Evolutionary conservation across 2,329 filamentous ascomycete species (phyloP).

Genomic region (Epichloe gansuensis): DNA sequence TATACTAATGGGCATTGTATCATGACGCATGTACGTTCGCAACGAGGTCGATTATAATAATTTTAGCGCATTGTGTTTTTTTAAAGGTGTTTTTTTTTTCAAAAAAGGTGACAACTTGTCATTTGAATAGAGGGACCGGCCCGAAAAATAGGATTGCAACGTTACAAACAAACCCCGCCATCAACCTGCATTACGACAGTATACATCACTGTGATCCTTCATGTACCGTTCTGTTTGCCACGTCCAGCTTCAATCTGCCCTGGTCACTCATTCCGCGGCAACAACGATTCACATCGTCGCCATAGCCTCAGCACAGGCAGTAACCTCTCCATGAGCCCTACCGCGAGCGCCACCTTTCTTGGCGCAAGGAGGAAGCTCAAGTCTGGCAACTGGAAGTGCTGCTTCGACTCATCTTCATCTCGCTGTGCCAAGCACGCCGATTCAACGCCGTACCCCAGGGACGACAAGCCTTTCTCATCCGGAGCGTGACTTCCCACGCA

Average conservation of each 20-base stretch:
- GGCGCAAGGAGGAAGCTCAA: not conserved
- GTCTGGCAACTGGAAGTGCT: not conserved
- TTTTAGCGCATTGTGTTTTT: not conserved
- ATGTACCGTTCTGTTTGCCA: no score
- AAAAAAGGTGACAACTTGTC: no score
- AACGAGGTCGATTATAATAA: no score
- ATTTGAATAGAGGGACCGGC: no score
- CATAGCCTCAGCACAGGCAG: constrained; percentile 9
- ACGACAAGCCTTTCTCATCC: no score
- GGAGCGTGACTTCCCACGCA: no score
- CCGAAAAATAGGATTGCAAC: no score
- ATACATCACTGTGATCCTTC: no score
- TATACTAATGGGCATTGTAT: not conserved
- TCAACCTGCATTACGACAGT: no score
- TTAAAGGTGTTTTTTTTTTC: not conserved
- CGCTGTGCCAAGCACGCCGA: not conserved
- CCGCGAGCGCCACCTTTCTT: constrained; percentile 13
- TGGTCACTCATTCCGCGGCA: not conserved
- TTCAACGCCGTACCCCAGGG: no score
- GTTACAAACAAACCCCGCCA: no score
- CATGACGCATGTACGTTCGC: not conserved
- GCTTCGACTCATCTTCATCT: not conserved
- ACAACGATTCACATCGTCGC: not conserved
- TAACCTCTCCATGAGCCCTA: constrained; percentile 18
- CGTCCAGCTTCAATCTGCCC: no score